Percentiles rank a stretch among this genome's conserved stretches.
These are phyloP conservation scores for Arthroderma sp. DNA, from an alignment of 2,329 filamentous ascomycete genomes.

Conservation along the genomic window DNA sequence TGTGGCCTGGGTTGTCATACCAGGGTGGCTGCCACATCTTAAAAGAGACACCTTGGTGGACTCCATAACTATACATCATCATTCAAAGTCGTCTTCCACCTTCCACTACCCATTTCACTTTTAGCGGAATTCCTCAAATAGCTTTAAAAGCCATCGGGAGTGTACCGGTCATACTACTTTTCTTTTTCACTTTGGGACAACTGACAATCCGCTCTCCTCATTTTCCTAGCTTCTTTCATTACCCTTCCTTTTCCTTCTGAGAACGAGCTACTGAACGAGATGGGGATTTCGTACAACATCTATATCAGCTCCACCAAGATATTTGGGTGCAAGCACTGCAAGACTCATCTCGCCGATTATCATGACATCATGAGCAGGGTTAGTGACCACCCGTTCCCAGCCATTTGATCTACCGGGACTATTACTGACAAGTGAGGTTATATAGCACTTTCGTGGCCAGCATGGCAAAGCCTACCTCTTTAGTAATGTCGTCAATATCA, in stretches of 20 bases:
- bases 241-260: neutral
- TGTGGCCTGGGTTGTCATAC: conserved; percentile 1
- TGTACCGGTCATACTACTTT: too few species aligned
- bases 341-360: conserved; percentile 86
- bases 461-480: conserved; percentile 98
- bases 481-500: conserved; percentile 84
- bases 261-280: conserved; percentile 23
- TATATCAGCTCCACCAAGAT: conserved; percentile 79
- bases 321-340: conserved; percentile 88
- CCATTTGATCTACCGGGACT: neutral
- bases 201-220: neutral
- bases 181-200: too few species aligned
- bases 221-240: neutral
- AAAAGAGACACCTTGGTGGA: too few species aligned
- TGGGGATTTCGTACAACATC: conserved; percentile 85
- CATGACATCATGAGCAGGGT: conserved; percentile 93
- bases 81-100: too few species aligned
- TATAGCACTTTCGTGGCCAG: conserved; percentile 90
- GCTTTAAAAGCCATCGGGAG: too few species aligned
- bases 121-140: too few species aligned
- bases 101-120: too few species aligned
- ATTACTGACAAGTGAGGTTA: conserved; percentile 2
- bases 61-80: too few species aligned
- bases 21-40: neutral
- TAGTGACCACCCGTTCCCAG: conserved; percentile 23